Percentiles rank a stretch among this genome's conserved stretches.
These are phyloP conservation scores for Mikania micrantha DNA, from an alignment of 129 eudicot species.

Conservation along the genomic window DNA sequence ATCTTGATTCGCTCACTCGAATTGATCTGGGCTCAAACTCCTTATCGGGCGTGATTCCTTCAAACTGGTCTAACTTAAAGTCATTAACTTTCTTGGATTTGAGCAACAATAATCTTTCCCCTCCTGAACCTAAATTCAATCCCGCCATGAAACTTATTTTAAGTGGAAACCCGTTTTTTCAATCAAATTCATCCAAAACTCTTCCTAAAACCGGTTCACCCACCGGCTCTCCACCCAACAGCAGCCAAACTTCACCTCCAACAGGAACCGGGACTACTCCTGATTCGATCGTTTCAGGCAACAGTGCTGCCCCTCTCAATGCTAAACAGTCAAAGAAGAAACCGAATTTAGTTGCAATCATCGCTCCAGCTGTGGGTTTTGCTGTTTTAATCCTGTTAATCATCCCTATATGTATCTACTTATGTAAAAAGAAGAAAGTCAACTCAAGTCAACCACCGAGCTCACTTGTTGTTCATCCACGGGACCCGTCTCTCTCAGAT, in stretches of 20 bases:
- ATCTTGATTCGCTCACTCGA: conserved; percentile 36
- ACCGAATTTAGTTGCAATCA: conserved; percentile 25
- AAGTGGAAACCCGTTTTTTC: conserved; percentile 35
- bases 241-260: conserved; percentile 19
- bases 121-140: conserved; percentile 46
- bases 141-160: conserved; percentile 34
- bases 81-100: conserved; percentile 50
- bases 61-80: conserved; percentile 34
- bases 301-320: conserved; percentile 6
- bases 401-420: conserved; percentile 50
- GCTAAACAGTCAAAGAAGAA: conserved; percentile 21
- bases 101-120: conserved; percentile 43
- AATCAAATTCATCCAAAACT: conserved; percentile 6
- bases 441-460: conserved; percentile 35
- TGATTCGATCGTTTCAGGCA: neutral
- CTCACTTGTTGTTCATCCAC: conserved; percentile 48
- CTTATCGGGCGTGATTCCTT: conserved; percentile 38
- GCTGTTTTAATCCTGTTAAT: conserved; percentile 34
- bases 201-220: conserved; percentile 19
- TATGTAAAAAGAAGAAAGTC: conserved; percentile 50
- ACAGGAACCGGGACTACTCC: conserved; percentile 9
- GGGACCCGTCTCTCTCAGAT: conserved; percentile 35
- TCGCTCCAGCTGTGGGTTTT: conserved; percentile 46
- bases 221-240: conserved; percentile 11
- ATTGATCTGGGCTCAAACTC: conserved; percentile 49